Percentiles rank a stretch among this genome's conserved stretches.
Evolutionary conservation across 2,329 filamentous ascomycete species (phyloP).

Genomic region (Diaporthe humulicola): DNA sequence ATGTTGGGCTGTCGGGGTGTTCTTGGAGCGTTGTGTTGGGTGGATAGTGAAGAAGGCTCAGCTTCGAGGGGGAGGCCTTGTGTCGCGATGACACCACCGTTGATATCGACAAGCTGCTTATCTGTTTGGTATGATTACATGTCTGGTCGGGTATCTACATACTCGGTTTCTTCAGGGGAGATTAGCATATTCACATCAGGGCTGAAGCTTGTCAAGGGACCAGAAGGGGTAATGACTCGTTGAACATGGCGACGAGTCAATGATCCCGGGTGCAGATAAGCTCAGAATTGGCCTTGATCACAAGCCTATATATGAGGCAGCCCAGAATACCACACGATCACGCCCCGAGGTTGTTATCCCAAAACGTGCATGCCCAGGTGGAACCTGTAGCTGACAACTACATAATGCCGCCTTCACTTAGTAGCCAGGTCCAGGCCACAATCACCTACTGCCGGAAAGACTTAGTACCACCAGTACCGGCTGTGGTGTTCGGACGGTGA

Average conservation of each 20-base stretch:
- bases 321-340: too few species aligned
- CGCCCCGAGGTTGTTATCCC: too few species aligned
- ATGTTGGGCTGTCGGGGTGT: not conserved
- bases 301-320: not conserved
- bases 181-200: not conserved
- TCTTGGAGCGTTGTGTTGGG: too few species aligned
- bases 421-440: not conserved
- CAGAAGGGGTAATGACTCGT: not conserved
- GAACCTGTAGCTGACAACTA: not conserved
- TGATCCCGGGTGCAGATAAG: not conserved
- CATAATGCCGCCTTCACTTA: rapidly evolving
- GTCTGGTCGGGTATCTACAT: too few species aligned
- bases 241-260: not conserved
- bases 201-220: not conserved
- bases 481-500: conserved; percentile 1
- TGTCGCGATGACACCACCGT: not conserved
- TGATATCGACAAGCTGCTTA: not conserved
- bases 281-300: rapidly evolving
- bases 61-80: rapidly evolving
- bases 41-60: not conserved
- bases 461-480: not conserved
- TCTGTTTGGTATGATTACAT: not conserved
- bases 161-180: too few species aligned
- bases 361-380: not conserved
- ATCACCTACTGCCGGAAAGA: conserved; percentile 5